phyloP scores from a whole-genome alignment of 768 basidiomycete species.

The Phlebiopsis flavidoalba region DNA sequence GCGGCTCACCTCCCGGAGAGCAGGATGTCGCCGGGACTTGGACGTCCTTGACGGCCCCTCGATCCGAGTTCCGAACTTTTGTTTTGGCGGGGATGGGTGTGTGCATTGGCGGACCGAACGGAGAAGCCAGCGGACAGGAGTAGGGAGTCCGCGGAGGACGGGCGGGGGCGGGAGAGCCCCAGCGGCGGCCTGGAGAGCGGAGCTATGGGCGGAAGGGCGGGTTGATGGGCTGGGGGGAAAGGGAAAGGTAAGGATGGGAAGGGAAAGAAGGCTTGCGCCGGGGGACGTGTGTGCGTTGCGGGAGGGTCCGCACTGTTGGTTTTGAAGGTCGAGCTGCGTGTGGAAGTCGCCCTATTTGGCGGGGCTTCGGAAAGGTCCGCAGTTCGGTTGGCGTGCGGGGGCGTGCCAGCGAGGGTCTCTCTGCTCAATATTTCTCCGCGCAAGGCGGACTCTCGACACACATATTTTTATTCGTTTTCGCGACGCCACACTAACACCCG shows the following conservation, averaged over 20 bases:
- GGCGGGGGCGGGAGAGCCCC: slow-evolving; percentile 10
- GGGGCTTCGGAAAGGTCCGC: slow-evolving; percentile 2
- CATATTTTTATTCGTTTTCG: too few relatives aligned
- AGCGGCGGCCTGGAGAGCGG: slow-evolving; percentile 9
- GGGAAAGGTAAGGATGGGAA: slow-evolving; percentile 6
- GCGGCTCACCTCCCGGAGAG: slow-evolving; percentile 70
- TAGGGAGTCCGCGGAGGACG: slow-evolving; percentile 16
- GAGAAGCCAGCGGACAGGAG: slow-evolving; percentile 20
- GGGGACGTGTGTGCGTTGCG: background rate
- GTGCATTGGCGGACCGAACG: slow-evolving; percentile 20
- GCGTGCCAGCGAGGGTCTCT: background rate
- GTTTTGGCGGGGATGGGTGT: slow-evolving; percentile 29
- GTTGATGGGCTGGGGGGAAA: background rate
- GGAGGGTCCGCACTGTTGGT: background rate
- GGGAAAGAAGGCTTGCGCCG: slow-evolving; percentile 7
- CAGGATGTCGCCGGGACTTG: slow-evolving; percentile 70
- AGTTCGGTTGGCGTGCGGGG: background rate
- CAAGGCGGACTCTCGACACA: too few relatives aligned
- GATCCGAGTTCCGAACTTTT: slow-evolving; percentile 71
- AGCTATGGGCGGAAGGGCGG: slow-evolving; percentile 10
- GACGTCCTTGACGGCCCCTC: slow-evolving; percentile 84
- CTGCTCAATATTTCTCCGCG: background rate
- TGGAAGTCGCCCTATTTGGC: background rate
- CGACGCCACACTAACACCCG: background rate
- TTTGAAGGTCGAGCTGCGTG: background rate